Conservation (phyloP, 805 yeast species). For the Saturnispora hagleri region DNA sequence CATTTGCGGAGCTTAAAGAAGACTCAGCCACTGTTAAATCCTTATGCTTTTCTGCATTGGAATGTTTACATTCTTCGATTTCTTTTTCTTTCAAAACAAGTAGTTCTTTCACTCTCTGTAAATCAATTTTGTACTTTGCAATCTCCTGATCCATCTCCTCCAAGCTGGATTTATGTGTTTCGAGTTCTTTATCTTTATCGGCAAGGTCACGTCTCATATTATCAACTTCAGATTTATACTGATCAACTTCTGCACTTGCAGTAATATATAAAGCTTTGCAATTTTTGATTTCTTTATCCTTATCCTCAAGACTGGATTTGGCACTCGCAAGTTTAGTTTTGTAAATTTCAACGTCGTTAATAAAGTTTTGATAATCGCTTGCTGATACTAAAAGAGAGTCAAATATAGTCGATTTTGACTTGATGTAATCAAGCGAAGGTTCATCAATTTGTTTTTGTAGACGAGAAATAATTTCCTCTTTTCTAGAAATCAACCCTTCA, state of each 20-base stretch:
- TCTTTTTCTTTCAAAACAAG: not conserved
- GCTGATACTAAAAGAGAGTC: constrained; percentile 24
- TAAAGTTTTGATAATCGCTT: constrained; percentile 7
- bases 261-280: not conserved
- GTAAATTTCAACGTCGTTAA: constrained; percentile 2
- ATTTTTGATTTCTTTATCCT: not conserved
- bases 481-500: not conserved
- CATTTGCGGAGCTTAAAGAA: not conserved
- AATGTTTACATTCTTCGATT: not conserved
- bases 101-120: not conserved
- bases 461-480: not conserved
- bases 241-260: not conserved
- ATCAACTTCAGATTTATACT: not conserved
- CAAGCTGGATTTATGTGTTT: not conserved
- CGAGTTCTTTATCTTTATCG: not conserved
- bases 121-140: not conserved
- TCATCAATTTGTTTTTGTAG: constrained; percentile 4
- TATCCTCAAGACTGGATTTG: not conserved
- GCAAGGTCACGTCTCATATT: not conserved
- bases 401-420: constrained; percentile 22
- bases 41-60: not conserved
- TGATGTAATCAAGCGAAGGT: constrained; percentile 15
- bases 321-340: constrained; percentile 4
- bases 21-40: not conserved
- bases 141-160: not conserved